These are phyloP conservation scores for Silene conica DNA, from an alignment of 148 eudicot species.

Conservation along the genomic window DNA sequence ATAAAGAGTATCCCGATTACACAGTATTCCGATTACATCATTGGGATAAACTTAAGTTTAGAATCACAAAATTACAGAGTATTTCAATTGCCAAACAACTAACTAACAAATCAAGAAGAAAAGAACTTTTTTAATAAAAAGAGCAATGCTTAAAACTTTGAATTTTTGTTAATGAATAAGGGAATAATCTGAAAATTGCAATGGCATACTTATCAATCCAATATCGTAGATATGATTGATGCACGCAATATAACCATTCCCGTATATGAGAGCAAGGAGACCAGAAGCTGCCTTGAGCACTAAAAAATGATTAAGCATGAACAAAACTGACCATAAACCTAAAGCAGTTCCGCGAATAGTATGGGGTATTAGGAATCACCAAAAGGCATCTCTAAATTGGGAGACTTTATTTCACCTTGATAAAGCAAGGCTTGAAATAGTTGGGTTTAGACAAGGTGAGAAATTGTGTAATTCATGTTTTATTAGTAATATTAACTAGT, in stretches of 20 bases:
- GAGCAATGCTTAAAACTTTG: slow-evolving; percentile 6
- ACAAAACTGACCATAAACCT: slow-evolving; percentile 66
- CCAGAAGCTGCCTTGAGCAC: slow-evolving; percentile 71
- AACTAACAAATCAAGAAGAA: not conserved
- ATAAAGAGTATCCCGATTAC: too few species aligned
- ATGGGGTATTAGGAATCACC: slow-evolving; percentile 97
- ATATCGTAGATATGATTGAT: slow-evolving; percentile 99
- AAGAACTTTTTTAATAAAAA: not conserved
- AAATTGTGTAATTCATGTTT: slow-evolving; percentile 13
- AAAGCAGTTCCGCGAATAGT: slow-evolving; percentile 96
- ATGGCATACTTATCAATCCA: slow-evolving; percentile 96
- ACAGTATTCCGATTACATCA: too few species aligned
- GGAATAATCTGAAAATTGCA: slow-evolving; percentile 11
- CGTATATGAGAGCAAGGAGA: too few species aligned
- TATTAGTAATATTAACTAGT: too few species aligned
- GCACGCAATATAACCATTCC: slow-evolving; percentile 97
- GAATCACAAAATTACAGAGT: too few species aligned
- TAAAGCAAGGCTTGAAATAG: too few species aligned
- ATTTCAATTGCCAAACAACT: not conserved
- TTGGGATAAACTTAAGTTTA: too few species aligned
- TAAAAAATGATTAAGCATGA: slow-evolving; percentile 33
- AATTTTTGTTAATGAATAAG: not conserved
- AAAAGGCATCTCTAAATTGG: slow-evolving; percentile 69
- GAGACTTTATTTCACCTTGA: slow-evolving; percentile 57
- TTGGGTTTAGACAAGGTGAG: slow-evolving; percentile 12